Evolutionary conservation across 2,329 filamentous ascomycete species (phyloP), one percentile per base, ranked within the genome.

Genomic region (Acrocalymma vagum): DNA sequence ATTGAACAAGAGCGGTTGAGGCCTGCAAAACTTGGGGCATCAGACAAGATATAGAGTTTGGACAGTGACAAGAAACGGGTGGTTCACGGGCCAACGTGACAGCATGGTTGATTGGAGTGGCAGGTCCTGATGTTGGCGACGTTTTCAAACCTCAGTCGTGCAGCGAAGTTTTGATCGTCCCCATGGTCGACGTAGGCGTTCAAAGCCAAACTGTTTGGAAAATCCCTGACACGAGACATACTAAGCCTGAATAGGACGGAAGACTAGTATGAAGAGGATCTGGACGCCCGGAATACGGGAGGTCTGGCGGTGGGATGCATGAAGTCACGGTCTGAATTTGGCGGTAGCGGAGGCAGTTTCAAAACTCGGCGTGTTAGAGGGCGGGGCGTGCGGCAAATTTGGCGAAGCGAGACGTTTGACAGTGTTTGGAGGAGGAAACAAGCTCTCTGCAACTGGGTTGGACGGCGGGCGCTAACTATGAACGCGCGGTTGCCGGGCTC

Each of bases 101-200:
- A 59, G 58, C 57, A 69, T 62, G 48, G 60, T 38, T 67, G 64
- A 70, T 70, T 69, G 48, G 57, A 67, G 67, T 68, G 66, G 66
- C 67, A 65, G 56, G 54, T 58, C 47, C 50, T 69, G 60, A 65
- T 63, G 65, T 69, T 63, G 60, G 56, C 56, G 65, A 53, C 62
- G 68, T 72, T 72, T 72, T 69, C 68, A 71, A 71, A 70, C 65
- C 63, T 59, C 51, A 57, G 47, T 55, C 48, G 57, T 66, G 65
- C 62, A 61, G 55, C 58, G 59, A 58, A 56, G 58, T 56, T 65
- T 58, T 66, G 65, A 67, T 67, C 61, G 56, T 53, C 62, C 41
- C 50, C 62, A 63, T 58, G 65, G 61, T 50, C 48, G 52, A 48
- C 43, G 52, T 45, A 49, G 56, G 58, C 45, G 54, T 51, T 61